Evolutionary conservation across 345 rosid genomes (phyloP).

Genomic region (Brassica nigra): DNA sequence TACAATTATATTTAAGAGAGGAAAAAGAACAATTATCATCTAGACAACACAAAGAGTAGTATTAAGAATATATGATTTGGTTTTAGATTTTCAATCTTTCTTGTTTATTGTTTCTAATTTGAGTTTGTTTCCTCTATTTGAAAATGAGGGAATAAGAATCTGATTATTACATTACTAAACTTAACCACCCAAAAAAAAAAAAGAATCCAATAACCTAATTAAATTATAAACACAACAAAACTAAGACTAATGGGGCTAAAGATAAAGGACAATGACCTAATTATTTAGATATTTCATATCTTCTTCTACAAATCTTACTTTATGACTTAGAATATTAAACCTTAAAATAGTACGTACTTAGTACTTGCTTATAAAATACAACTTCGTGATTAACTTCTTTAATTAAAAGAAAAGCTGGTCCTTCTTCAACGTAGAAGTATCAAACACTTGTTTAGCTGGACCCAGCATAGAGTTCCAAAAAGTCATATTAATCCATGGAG

Average conservation of each 20-base stretch:
- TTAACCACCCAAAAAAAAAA: background rate
- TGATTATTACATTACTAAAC: background rate
- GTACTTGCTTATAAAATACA: background rate
- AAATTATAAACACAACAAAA: background rate
- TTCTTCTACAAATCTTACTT: conserved; percentile 2
- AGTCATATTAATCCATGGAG: conserved; percentile 24
- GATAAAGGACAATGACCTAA: background rate
- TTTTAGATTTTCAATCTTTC: background rate
- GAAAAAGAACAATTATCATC: too few species aligned
- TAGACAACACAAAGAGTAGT: background rate
- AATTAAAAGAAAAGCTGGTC: conserved; percentile 9
- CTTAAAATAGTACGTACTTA: background rate
- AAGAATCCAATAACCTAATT: background rate
- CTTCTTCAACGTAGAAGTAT: conserved; percentile 20
- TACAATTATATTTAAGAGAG: background rate
- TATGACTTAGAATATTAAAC: background rate
- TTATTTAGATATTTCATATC: background rate
- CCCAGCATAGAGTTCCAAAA: conserved; percentile 16
- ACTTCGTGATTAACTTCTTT: background rate
- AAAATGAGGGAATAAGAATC: background rate
- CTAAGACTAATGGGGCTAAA: background rate
- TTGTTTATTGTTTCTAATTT: background rate
- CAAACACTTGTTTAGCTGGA: background rate
- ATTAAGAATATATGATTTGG: background rate
- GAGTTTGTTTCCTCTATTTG: background rate